phyloP scores from a whole-genome alignment of 257 asterid species.

The Marsdenia floribunda region DNA sequence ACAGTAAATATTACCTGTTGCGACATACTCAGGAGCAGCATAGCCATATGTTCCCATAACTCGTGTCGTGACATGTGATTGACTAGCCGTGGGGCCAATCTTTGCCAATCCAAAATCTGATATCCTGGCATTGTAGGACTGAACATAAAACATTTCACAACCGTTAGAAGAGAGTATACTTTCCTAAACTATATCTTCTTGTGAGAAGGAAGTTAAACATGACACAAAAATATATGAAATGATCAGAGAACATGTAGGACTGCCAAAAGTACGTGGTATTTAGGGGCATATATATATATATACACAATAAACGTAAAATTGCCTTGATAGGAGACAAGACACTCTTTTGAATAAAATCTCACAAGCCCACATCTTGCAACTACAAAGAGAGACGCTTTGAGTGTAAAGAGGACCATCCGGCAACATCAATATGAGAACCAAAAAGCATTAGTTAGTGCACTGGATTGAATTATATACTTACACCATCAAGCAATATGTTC shows the following conservation, averaged over 20 bases:
- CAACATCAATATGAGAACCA: too few species aligned
- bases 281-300: too few species aligned
- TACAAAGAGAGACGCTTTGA: too few species aligned
- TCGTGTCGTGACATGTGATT: slow-evolving; percentile 60
- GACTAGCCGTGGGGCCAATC: slow-evolving; percentile 62
- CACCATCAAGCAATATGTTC: slow-evolving; percentile 73
- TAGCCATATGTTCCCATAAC: slow-evolving; percentile 79
- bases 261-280: neutral
- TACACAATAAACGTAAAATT: too few species aligned
- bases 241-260: neutral
- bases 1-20: slow-evolving; percentile 40
- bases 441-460: neutral
- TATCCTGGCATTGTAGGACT: slow-evolving; percentile 62
- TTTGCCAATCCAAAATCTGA: slow-evolving; percentile 73
- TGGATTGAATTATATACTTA: slow-evolving; percentile 19
- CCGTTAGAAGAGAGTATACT: neutral
- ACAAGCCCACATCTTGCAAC: too few species aligned
- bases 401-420: too few species aligned
- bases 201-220: neutral
- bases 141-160: slow-evolving; percentile 13
- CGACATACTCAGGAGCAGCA: slow-evolving; percentile 75
- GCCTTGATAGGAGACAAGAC: too few species aligned
- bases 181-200: neutral
- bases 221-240: neutral
- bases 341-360: too few species aligned